These are phyloP conservation scores for Boletus huronensis DNA, from an alignment of 768 basidiomycete genomes.

Conservation along the genomic window DNA sequence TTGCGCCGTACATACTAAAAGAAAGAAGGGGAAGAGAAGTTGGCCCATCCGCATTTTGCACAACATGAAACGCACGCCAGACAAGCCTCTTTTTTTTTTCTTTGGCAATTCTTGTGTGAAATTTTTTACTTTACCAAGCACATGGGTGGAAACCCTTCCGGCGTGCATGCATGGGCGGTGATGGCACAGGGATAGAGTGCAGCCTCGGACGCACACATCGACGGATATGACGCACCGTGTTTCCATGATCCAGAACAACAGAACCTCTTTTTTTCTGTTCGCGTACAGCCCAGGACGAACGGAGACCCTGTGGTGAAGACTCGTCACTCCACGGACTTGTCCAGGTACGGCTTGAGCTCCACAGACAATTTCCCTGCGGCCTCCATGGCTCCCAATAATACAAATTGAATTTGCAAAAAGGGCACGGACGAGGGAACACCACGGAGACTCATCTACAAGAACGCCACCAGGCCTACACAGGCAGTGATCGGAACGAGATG, in stretches of 20 bases:
- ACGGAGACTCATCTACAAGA: conserved; percentile 19
- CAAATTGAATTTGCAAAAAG: conserved; percentile 24
- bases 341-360: conserved; percentile 11
- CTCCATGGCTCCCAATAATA: conserved; percentile 14
- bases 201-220: conserved; percentile 2
- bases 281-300: conserved; percentile 3
- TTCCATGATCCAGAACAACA: neutral
- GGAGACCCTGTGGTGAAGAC: conserved; percentile 21
- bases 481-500: conserved; percentile 27
- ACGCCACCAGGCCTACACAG: conserved; percentile 21
- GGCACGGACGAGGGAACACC: conserved; percentile 22
- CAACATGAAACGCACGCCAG: conserved; percentile 9
- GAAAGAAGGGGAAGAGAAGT: too few species aligned
- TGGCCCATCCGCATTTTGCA: neutral
- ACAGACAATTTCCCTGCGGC: conserved; percentile 13
- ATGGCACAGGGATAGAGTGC: conserved; percentile 13
- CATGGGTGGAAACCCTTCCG: conserved; percentile 1
- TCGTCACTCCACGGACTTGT: conserved; percentile 21
- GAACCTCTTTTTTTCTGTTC: neutral
- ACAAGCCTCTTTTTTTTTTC: neutral
- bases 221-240: conserved; percentile 21
- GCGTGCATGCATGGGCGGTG: neutral
- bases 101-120: neutral
- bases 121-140: neutral
- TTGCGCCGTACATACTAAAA: neutral